Evolutionary conservation across 805 yeast genomes (phyloP).

Genomic region (Yarrowia hollandica): DNA sequence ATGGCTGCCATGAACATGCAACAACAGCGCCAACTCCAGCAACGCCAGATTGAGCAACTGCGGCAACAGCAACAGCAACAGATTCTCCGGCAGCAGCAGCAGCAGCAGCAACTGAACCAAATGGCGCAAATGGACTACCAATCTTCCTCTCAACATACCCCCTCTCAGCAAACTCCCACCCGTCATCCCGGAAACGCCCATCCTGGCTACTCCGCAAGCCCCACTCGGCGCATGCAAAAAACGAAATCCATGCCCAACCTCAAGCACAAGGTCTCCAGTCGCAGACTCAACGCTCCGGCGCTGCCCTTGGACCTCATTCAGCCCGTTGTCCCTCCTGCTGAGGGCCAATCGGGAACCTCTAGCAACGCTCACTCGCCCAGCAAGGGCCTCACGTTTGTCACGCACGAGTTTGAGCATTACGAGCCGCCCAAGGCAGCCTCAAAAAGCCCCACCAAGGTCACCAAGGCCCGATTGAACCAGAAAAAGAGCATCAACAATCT

Average conservation of each 20-base stretch:
- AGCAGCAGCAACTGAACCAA: not conserved
- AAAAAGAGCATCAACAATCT: slow-evolving; percentile 9
- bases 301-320: slow-evolving; percentile 11
- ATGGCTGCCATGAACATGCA: too few relatives aligned
- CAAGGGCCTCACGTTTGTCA: slow-evolving; percentile 14
- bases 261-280: not conserved
- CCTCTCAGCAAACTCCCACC: not conserved
- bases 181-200: not conserved
- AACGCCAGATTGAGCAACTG: not conserved
- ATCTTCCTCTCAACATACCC: not conserved
- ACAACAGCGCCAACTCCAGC: not conserved
- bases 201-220: not conserved
- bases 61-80: not conserved
- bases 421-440: slow-evolving; percentile 15
- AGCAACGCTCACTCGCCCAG: not conserved
- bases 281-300: not conserved
- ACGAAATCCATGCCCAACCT: slow-evolving; percentile 25
- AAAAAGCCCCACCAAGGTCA: slow-evolving; percentile 20
- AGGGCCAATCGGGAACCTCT: not conserved
- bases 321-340: not conserved
- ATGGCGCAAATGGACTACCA: not conserved
- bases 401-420: slow-evolving; percentile 25
- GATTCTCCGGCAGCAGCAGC: not conserved
- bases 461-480: slow-evolving; percentile 8
- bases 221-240: not conserved